A percentile compares a stretch with the other conserved stretches of the same genome.
These are phyloP conservation scores for Backusella tarrabulga DNA, from an alignment of 192 early-diverging fungal genomes.

Conservation along the genomic window DNA sequence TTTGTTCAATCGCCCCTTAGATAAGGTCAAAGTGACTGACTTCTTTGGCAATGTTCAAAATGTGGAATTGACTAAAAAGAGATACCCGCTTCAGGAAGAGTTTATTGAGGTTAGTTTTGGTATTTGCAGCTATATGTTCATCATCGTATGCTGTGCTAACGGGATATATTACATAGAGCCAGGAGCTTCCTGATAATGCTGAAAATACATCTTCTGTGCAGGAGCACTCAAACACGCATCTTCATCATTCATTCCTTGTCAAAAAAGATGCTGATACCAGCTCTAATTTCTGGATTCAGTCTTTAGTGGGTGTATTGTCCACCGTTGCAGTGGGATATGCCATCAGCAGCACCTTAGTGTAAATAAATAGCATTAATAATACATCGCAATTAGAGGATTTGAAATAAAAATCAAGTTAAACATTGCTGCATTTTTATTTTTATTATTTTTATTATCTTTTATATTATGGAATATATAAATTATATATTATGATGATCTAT, in stretches of 20 bases:
- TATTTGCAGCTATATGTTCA: not conserved
- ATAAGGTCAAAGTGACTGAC: constrained; percentile 85
- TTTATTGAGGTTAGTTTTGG: not conserved
- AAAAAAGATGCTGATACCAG: not conserved
- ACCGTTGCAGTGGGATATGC: not conserved
- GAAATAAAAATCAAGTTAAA: not conserved
- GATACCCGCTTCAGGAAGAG: constrained; percentile 27
- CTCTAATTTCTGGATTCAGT: not conserved
- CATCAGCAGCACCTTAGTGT: not conserved
- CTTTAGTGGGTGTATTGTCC: not conserved
- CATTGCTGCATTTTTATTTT: not conserved
- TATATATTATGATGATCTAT: not conserved
- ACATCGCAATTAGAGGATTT: not conserved
- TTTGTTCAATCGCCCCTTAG: constrained; percentile 73
- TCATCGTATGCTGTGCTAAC: not conserved
- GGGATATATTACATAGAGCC: not conserved
- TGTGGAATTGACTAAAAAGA: constrained; percentile 71
- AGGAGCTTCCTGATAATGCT: not conserved
- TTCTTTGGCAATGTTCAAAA: constrained; percentile 97
- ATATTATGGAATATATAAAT: not conserved
- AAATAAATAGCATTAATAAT: constrained; percentile 1
- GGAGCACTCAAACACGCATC: not conserved
- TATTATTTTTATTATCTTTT: not conserved
- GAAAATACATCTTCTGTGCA: not conserved
- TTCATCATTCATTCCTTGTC: not conserved